Evolutionary conservation across 2,329 filamentous ascomycete genomes (phyloP).

Genomic region (Diaporthe australafricana): DNA sequence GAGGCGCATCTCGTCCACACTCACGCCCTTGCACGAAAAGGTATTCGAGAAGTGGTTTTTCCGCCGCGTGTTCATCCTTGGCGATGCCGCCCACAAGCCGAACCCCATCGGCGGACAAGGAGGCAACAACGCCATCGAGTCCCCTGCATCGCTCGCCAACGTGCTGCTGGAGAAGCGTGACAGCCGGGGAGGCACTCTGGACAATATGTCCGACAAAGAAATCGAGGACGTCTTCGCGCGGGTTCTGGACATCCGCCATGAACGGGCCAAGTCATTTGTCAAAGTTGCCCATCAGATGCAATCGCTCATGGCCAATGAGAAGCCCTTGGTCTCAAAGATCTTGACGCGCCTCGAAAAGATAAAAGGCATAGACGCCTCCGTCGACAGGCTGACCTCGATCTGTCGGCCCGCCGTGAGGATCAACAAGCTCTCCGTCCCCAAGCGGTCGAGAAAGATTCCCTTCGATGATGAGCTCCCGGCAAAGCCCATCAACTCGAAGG

Average conservation of each 20-base stretch:
- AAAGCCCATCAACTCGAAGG: not conserved
- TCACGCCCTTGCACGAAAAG: constrained; percentile 49
- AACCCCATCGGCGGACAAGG: constrained; percentile 13
- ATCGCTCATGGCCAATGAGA: not conserved
- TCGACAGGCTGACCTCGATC: not conserved
- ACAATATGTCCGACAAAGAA: not conserved
- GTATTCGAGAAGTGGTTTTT: constrained; percentile 49
- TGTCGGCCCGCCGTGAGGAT: constrained; percentile 1
- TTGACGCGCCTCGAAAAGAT: not conserved
- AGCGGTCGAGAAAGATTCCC: not conserved
- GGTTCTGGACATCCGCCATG: not conserved
- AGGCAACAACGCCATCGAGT: constrained; percentile 13
- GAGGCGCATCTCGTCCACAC: constrained; percentile 39
- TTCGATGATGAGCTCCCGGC: constrained; percentile 5
- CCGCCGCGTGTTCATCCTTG: constrained; percentile 45
- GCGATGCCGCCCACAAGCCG: constrained; percentile 49
- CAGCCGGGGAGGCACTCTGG: constrained; percentile 3
- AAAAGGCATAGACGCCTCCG: not conserved
- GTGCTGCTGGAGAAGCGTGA: constrained; percentile 13
- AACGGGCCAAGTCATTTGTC: constrained; percentile 6
- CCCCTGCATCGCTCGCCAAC: constrained; percentile 5
- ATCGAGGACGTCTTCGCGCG: not conserved
- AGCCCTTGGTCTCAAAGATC: not conserved
- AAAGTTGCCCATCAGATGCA: not conserved
- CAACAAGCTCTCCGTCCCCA: not conserved